Base-by-base conservation (phyloP, 2,329 filamentous ascomycete genomes). In the Colletotrichum tofieldiae region DNA sequence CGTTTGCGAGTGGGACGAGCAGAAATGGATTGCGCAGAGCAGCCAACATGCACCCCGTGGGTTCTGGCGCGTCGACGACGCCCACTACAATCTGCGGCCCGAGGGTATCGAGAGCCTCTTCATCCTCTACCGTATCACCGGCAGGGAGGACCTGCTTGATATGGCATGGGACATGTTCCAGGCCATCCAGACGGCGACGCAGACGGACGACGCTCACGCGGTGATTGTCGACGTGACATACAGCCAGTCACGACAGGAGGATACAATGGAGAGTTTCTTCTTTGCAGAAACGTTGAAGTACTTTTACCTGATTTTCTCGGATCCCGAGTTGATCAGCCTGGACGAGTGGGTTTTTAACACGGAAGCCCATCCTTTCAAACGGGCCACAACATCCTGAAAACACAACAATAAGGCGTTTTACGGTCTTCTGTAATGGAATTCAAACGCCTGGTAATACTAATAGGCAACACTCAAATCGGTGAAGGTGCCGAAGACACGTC, bases 221-320 rank as follows among this genome's bases (percentile, higher is more conserved):
- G 82, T 85, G 0, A 83, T 89, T 9, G 73, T 80, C 55, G 86
- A 87, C 43, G 85, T 88, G 68, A 92, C 89, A 74, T 71, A 73
- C 8, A 82, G 80, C 0, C 78, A 76, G 49, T 84, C 82, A 32
- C 89, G 89, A 68, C 86, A 77, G 82, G 68, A 65, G n/a, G 72
- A 77, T 72, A 75, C 77, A 7, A 26, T 64, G 18, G 87, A 94
- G 83, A 92, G 89, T 73, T 94, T 93, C 77, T 94, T 92, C 91
- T 83, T 92, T 76, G 90, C 90, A 0, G 92, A 94, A 83, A 94
- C 92, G 20, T 81, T 94, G 72, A 94, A 94, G 81, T 94, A 94
- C 75, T 93, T 94, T 71, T 94, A 92, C 76, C 79, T 94, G 65
- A 87, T 94, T 47, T 94, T 94, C 75, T 90, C 88, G 41, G 87